Evolutionary conservation across 2,329 filamentous ascomycete genomes (phyloP).

Genomic region (Fusarium irregulare): DNA sequence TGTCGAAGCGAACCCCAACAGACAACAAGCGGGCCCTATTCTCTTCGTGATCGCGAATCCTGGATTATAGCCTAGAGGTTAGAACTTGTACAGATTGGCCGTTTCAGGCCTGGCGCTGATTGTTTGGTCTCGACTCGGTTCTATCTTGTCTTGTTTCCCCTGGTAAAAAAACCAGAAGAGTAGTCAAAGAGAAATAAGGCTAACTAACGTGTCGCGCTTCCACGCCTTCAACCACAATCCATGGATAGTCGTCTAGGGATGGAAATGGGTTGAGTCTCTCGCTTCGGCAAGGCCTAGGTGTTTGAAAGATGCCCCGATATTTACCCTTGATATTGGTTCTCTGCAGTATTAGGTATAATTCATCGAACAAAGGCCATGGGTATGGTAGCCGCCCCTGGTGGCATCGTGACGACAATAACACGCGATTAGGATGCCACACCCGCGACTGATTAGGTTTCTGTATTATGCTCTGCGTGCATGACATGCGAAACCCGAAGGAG

Average conservation of each 20-base stretch:
- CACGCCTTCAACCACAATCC: constrained; percentile 29
- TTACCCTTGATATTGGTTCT: constrained; percentile 5
- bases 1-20: constrained; percentile 16
- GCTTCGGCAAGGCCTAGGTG: constrained; percentile 23
- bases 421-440: constrained; percentile 42
- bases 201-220: constrained; percentile 33
- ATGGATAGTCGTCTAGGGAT: constrained; percentile 17
- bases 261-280: constrained; percentile 26
- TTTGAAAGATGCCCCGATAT: constrained; percentile 15
- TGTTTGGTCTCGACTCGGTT: constrained; percentile 30
- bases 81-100: constrained; percentile 32
- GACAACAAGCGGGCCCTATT: constrained; percentile 31
- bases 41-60: constrained; percentile 19
- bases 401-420: constrained; percentile 46
- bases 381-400: constrained; percentile 31
- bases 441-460: constrained; percentile 46
- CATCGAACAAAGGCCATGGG: constrained; percentile 22
- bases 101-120: constrained; percentile 26
- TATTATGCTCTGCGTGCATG: constrained; percentile 27
- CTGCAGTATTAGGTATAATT: constrained; percentile 9
- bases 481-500: constrained; percentile 46
- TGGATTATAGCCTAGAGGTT: constrained; percentile 16
- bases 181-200: constrained; percentile 16
- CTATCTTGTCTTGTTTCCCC: constrained; percentile 17
- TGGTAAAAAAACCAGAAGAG: constrained; percentile 17